Evolutionary conservation across 1,139 yeast species (phyloP), one percentile per base, ranked within the genome.

Genomic region (Saccharomycopsis hybrid): DNA sequence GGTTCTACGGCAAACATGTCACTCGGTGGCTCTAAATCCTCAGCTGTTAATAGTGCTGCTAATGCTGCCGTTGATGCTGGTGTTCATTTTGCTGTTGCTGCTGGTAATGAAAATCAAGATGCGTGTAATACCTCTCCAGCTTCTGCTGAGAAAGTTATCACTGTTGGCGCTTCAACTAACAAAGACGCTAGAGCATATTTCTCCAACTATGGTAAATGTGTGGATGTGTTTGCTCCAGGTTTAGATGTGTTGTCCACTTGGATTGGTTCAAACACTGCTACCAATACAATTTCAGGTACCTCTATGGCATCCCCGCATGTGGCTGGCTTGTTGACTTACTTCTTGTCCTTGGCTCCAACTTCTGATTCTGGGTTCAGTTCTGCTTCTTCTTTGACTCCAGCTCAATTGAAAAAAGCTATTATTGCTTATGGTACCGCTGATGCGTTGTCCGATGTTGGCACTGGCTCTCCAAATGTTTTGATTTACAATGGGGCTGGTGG

Each of bases 401-500:
- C 78, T 46, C 94, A 85, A 70, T 75, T 92, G 69, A 92, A 92
- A 82, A 82, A 85, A 77, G 86, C 86, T 69, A 70, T 92, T 66
- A 75, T 90, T 62, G 77, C 80, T 50, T 89, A 72, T 66, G 92
- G 95, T 62, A 82, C 96, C 45, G 75, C 78, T 64, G 79, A 75
- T 58, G 72, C 74, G 46, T 73, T 92, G 62, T 61, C 75, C 48
- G 95, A 85, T 61, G 72, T 90, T 58, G 94, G 95, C 58, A 76
- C 69, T 35, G 90, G 80, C 54, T 85, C 97, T 51, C 95, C 96
- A 60, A 92, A 92, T 71, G 69, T 83, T 55, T 78, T 92, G 69
- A 89, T 90, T 51, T 92, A 73, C 78, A 90, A 92, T 66, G 98
- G 97, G 69, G 96, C 83, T 56, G 96, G 96, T 59, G 79, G 80